phyloP scores from a whole-genome alignment of 345 rosid species.

The Camelina laxa region DNA sequence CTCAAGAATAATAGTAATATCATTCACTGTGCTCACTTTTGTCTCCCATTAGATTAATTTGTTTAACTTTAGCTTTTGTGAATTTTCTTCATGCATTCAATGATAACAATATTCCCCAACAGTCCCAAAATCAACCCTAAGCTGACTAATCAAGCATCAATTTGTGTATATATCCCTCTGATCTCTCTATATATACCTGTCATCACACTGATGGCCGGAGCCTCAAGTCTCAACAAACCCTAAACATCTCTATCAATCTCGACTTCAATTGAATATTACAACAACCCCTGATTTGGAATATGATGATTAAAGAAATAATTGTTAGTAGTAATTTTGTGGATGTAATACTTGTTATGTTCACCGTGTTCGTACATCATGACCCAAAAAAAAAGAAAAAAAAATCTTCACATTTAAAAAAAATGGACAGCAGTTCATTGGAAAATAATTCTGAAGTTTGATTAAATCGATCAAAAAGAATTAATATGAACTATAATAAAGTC shows the following conservation, averaged over 20 bases:
- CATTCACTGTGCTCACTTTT: slow-evolving; percentile 46
- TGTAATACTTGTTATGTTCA: background rate
- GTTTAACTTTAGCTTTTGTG: slow-evolving; percentile 34
- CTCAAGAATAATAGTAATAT: slow-evolving; percentile 67
- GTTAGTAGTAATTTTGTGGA: background rate
- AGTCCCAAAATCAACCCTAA: slow-evolving; percentile 42
- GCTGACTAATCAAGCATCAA: slow-evolving; percentile 28
- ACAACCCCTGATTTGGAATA: background rate
- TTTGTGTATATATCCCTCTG: slow-evolving; percentile 9
- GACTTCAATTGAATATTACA: slow-evolving; percentile 9
- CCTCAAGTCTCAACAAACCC: slow-evolving; percentile 39
- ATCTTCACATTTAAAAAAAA: background rate
- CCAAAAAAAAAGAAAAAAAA: background rate
- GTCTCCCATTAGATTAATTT: slow-evolving; percentile 52
- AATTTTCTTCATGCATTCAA: slow-evolving; percentile 48
- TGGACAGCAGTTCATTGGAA: background rate
- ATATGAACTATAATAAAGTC: slow-evolving; percentile 13
- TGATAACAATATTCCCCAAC: slow-evolving; percentile 43
- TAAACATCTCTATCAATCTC: slow-evolving; percentile 24
- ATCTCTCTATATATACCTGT: slow-evolving; percentile 12
- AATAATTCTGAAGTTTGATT: background rate
- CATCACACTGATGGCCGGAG: slow-evolving; percentile 11
- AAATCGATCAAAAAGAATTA: background rate
- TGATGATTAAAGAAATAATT: background rate
- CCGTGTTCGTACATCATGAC: background rate